These are phyloP conservation scores for Pythium periplocum DNA, from an alignment of 352 stramenopile genomes.

Conservation along the genomic window DNA sequence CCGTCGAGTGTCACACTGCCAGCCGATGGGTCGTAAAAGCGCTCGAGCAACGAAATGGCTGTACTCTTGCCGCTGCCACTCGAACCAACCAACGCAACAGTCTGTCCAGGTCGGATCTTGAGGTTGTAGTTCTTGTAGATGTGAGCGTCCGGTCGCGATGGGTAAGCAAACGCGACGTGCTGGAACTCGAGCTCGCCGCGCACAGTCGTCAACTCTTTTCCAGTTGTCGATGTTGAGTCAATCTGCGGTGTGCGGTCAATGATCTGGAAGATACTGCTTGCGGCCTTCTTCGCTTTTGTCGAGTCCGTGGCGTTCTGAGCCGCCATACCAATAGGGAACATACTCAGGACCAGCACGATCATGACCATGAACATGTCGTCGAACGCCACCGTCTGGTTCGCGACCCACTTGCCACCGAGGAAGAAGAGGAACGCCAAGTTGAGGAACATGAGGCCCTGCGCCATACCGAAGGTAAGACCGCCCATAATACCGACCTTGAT, in stretches of 20 bases:
- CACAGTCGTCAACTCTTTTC: constrained; percentile 11
- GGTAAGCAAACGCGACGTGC: constrained; percentile 67
- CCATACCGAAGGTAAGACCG: constrained; percentile 55
- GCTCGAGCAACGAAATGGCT: too few species aligned
- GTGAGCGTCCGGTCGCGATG: constrained; percentile 34
- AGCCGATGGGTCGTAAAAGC: constrained; percentile 44
- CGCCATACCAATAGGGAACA: constrained; percentile 22
- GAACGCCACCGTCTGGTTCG: constrained; percentile 47
- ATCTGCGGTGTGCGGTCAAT: constrained; percentile 38
- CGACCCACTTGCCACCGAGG: constrained; percentile 51
- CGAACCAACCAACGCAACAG: too few species aligned
- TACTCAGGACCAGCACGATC: constrained; percentile 58
- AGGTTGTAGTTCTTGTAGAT: constrained; percentile 32
- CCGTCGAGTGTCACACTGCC: constrained; percentile 44
- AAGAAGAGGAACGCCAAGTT: constrained; percentile 72
- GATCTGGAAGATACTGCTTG: constrained; percentile 34
- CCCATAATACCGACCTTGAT: constrained; percentile 45
- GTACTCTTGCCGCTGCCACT: too few species aligned
- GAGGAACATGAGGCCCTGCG: constrained; percentile 48
- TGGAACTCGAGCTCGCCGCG: constrained; percentile 37
- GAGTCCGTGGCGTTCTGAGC: constrained; percentile 4
- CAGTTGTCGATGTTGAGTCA: constrained; percentile 11
- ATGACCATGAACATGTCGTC: constrained; percentile 69
- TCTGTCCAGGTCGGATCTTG: too few species aligned
- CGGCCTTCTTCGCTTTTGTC: constrained; percentile 8